Evolutionary conservation across 2,329 filamentous ascomycete genomes (phyloP).

Genomic region (Ophiostoma fasciatum): DNA sequence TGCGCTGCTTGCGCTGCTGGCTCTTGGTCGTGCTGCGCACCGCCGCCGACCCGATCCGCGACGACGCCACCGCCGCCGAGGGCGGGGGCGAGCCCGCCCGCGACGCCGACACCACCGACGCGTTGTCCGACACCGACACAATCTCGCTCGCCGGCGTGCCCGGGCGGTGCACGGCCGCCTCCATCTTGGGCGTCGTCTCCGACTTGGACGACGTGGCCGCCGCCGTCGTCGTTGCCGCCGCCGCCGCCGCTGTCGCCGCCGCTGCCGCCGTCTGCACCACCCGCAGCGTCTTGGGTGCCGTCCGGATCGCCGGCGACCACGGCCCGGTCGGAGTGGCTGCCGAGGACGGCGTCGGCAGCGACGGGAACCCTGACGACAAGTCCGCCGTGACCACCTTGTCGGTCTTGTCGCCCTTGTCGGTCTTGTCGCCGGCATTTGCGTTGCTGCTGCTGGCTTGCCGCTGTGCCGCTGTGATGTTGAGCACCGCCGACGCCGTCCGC

Average conservation of each 20-base stretch:
- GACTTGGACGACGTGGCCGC: constrained; percentile 3
- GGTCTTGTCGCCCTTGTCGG: constrained; percentile 13
- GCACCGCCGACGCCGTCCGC: constrained; percentile 21
- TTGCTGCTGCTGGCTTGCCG: no score
- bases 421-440: constrained; percentile 29
- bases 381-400: constrained; percentile 22
- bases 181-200: constrained; percentile 16
- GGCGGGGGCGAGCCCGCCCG: constrained; percentile 58
- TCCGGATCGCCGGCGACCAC: constrained; percentile 36
- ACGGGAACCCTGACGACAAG: constrained; percentile 30
- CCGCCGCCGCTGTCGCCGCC: constrained; percentile 31
- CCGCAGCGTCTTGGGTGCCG: constrained; percentile 50
- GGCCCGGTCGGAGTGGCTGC: constrained; percentile 27
- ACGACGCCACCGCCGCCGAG: constrained; percentile 6
- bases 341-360: constrained; percentile 34
- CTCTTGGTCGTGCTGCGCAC: constrained; percentile 60
- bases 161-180: constrained; percentile 31
- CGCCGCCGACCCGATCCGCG: constrained; percentile 52
- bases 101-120: constrained; percentile 56
- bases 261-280: constrained; percentile 52
- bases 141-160: constrained; percentile 60
- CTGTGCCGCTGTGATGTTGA: constrained; percentile 40
- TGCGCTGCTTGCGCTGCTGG: constrained; percentile 62
- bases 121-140: constrained; percentile 65
- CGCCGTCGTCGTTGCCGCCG: constrained; percentile 15